A percentile compares a stretch with the other conserved stretches of the same genome.
phyloP scores from a whole-genome alignment of 1,139 yeast species.

The Candida glucosophila region DNA sequence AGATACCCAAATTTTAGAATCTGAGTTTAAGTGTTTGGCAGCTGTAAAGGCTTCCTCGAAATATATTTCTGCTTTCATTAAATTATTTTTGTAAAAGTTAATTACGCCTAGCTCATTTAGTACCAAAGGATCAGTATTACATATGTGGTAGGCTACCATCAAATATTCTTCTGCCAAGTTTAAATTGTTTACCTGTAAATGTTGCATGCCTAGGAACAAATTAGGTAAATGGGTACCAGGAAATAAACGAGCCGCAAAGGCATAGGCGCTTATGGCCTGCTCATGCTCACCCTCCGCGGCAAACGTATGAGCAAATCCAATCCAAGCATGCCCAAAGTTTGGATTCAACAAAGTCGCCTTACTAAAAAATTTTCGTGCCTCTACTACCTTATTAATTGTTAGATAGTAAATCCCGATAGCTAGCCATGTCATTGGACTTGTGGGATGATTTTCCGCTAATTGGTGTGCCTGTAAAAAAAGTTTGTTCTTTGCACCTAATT shows the following conservation, averaged over 20 bases:
- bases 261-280: constrained; percentile 95
- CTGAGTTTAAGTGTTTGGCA: constrained; percentile 63
- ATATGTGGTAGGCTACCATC: constrained; percentile 63
- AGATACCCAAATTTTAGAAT: constrained; percentile 78
- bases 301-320: constrained; percentile 96
- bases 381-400: constrained; percentile 62
- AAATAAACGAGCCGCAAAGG: constrained; percentile 87
- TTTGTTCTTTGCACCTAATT: constrained; percentile 74
- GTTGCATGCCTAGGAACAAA: constrained; percentile 92
- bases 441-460: constrained; percentile 79
- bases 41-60: constrained; percentile 68
- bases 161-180: constrained; percentile 83
- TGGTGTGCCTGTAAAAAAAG: constrained; percentile 78
- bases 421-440: constrained; percentile 80
- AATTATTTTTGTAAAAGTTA: constrained; percentile 66
- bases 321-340: constrained; percentile 93
- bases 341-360: constrained; percentile 88
- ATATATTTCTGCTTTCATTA: constrained; percentile 59
- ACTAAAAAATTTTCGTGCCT: constrained; percentile 81
- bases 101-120: constrained; percentile 91
- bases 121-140: constrained; percentile 78
- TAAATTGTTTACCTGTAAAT: constrained; percentile 76
- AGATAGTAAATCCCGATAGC: constrained; percentile 89
- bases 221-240: constrained; percentile 94
- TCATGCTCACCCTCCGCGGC: constrained; percentile 98